phyloP scores from a whole-genome alignment of 2,329 filamentous ascomycete genomes.

The Monosporascus sp. region DNA sequence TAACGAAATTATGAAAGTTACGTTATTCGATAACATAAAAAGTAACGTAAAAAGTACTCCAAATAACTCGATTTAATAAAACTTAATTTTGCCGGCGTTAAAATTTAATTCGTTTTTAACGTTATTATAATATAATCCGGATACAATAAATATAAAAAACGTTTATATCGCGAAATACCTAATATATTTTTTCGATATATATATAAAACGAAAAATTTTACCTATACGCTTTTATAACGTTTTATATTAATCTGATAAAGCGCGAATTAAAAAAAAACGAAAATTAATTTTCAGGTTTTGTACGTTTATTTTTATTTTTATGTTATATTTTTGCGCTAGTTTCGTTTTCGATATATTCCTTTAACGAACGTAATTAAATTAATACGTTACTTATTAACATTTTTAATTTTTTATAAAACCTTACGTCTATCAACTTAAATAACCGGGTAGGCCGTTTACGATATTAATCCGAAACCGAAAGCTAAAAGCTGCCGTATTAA shows the following conservation, averaged over 20 bases:
- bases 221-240: background rate
- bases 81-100: background rate
- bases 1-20: too few species aligned
- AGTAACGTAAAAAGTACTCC: background rate
- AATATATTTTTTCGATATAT: background rate
- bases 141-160: background rate
- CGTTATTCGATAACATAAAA: too few species aligned
- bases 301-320: background rate
- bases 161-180: background rate
- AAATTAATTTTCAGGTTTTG: background rate
- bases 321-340: background rate
- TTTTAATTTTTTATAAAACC: too few species aligned
- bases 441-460: too few species aligned
- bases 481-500: too few species aligned
- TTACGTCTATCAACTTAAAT: too few species aligned
- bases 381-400: background rate
- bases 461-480: too few species aligned
- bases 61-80: background rate
- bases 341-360: background rate
- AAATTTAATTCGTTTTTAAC: background rate
- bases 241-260: background rate
- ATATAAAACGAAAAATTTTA: background rate
- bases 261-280: background rate
- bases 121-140: background rate
- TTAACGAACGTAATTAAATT: background rate